Conservation (phyloP, 148 eudicot species). For the Tetragonia tetragonoides region DNA sequence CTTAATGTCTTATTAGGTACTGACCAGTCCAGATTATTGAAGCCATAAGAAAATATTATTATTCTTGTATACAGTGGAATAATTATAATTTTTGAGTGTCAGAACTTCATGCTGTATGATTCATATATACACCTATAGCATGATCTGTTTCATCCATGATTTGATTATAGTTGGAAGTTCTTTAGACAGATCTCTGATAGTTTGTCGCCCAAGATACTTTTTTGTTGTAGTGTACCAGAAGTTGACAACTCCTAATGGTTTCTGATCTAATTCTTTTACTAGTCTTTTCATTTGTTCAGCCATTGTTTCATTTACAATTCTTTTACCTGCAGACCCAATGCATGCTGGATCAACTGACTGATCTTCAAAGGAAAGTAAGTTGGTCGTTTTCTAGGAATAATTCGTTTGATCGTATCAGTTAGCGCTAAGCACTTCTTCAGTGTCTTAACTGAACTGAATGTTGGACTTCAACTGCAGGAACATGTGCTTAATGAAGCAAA, state of each 20-base stretch:
- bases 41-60: no score
- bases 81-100: no score
- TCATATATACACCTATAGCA: no score
- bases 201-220: no score
- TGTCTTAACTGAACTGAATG: neutral
- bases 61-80: no score
- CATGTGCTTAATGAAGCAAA: slow-evolving; percentile 81
- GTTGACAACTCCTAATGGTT: neutral
- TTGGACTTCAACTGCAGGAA: slow-evolving; percentile 45
- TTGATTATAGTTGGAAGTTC: neutral
- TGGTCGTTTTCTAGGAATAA: neutral
- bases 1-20: no score
- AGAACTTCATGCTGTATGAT: no score
- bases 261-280: neutral
- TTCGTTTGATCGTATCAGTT: neutral
- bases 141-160: neutral
- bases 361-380: slow-evolving; percentile 74
- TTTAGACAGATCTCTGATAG: neutral
- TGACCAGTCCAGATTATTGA: no score
- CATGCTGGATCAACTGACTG: slow-evolving; percentile 83
- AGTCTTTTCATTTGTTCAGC: neutral
- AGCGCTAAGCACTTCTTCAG: neutral
- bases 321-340: slow-evolving; percentile 56
- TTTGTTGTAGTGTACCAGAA: neutral
- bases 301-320: neutral